Base-by-base conservation (phyloP, 2,329 filamentous ascomycete species). In the Ceratocystis harringtonii region DNA sequence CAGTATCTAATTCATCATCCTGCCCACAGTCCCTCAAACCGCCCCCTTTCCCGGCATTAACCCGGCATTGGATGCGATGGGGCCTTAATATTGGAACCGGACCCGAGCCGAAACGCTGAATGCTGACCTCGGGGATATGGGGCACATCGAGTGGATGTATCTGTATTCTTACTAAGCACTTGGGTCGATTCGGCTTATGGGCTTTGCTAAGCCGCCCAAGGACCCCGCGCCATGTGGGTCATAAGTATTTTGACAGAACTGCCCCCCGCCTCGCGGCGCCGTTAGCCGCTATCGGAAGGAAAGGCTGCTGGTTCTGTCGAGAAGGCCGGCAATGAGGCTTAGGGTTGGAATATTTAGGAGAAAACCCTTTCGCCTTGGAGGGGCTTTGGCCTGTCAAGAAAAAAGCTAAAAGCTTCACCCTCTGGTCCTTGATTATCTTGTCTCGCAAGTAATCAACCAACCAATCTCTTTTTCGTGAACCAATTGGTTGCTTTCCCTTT, bases 271-370 rank as follows among this genome's bases (percentile, higher is more conserved):
- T 30, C 28, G 22, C 55, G 15, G 48, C 25, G 17, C 55, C 19
- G 25, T 45, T 28, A 62, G 64, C 64, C 64, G 64, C 64, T 65
- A 65, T 65, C 64, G 64, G 64, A 65, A 65, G 64, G 64, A 41
- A n/a, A 19, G 22, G 36, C 36, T 15, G 36, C 36, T 41, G 12
- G 12, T 41, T 12, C 15, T 3, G 43, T 32, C 43, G 8, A 52
- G 10, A 22, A 25, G n/a, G 6, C 32, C 55, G 55, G 57, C 57
- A 61, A n/a, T 32, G 28, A 10, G 55, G 17, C 17, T 58, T 32
- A 58, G 55, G 55, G 55, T 58, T 58, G 7, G 25, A 7, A 32
- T 1, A 10, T 36, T 0, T 8, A 30, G 7, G 3, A 7, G 52
- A 3, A 58, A 58, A 32, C 55, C 55, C 50, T 41, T 65, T 45